phyloP scores from a whole-genome alignment of 148 eudicot species.

The Rhododendron simsii region DNA sequence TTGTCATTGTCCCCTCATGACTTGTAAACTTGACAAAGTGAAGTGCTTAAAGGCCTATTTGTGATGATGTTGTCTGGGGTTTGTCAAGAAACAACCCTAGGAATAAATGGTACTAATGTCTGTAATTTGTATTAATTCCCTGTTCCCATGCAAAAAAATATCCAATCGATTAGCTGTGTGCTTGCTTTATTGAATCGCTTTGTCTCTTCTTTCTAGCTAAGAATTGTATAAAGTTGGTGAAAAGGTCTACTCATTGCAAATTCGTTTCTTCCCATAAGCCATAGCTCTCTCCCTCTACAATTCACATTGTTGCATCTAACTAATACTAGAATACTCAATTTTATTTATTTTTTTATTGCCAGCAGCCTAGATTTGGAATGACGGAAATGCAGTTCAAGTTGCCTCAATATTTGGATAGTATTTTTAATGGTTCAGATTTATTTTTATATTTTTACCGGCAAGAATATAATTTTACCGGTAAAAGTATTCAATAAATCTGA shows the following conservation, averaged over 20 bases:
- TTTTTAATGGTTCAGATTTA: too few species aligned
- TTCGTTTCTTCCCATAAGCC: background rate
- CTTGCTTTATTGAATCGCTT: conserved; percentile 22
- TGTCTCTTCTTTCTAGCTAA: conserved; percentile 13
- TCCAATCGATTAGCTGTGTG: conserved; percentile 32
- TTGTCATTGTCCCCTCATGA: conserved; percentile 13
- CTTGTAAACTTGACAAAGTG: conserved; percentile 7
- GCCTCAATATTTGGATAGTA: too few species aligned
- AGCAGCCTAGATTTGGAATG: too few species aligned
- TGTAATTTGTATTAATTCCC: conserved; percentile 16
- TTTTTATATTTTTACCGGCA: too few species aligned
- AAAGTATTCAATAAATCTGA: too few species aligned
- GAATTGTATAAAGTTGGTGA: conserved; percentile 22
- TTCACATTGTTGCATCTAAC: too few species aligned
- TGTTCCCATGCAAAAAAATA: conserved; percentile 20
- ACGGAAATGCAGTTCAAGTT: too few species aligned
- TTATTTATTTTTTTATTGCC: too few species aligned
- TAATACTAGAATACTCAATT: too few species aligned
- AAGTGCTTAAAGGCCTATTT: conserved; percentile 16
- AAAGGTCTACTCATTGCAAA: background rate
- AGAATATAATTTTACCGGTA: too few species aligned
- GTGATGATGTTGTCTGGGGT: conserved; percentile 17
- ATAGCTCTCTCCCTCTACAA: background rate
- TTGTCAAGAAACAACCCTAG: conserved; percentile 28
- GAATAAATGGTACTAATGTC: conserved; percentile 27